A percentile compares a stretch with the other conserved stretches of the same genome.
Evolutionary conservation across 257 asterid species (phyloP).

Genomic region (Ligustrum vulgare): DNA sequence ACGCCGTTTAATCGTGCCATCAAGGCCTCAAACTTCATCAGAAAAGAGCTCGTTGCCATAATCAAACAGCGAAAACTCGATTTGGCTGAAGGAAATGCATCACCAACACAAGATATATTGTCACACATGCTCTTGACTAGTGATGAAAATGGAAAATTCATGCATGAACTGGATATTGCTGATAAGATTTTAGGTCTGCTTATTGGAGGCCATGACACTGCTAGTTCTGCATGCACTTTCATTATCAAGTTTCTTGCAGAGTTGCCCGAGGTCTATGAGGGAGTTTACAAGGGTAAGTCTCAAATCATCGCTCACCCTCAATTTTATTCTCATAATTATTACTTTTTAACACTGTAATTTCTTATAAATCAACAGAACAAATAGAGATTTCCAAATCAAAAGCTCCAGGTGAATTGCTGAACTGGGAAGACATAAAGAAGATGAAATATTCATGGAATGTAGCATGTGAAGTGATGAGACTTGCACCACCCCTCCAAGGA

Average conservation of each 20-base stretch:
- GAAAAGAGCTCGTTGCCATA: slow-evolving; percentile 42
- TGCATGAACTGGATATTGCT: slow-evolving; percentile 51
- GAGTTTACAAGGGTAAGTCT: slow-evolving; percentile 46
- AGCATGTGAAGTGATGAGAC: slow-evolving; percentile 49
- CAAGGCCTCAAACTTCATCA: slow-evolving; percentile 49
- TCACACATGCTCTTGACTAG: slow-evolving; percentile 56
- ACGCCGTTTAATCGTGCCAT: slow-evolving; percentile 48
- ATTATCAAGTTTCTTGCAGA: slow-evolving; percentile 61
- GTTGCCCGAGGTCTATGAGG: slow-evolving; percentile 51
- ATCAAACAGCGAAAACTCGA: slow-evolving; percentile 46
- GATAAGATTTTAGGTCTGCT: slow-evolving; percentile 54
- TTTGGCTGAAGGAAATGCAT: slow-evolving; percentile 46
- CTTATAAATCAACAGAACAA: slow-evolving; percentile 37
- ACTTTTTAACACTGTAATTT: not conserved
- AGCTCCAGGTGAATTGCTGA: slow-evolving; percentile 36
- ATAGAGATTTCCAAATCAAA: slow-evolving; percentile 50
- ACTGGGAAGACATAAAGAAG: slow-evolving; percentile 51
- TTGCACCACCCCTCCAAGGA: slow-evolving; percentile 54
- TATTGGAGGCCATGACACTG: slow-evolving; percentile 63
- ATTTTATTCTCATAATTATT: not conserved
- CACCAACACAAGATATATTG: slow-evolving; percentile 56
- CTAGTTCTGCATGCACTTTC: slow-evolving; percentile 58
- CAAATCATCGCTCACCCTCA: too few species aligned
- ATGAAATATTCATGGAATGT: slow-evolving; percentile 65
- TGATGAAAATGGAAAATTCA: slow-evolving; percentile 53